Evolutionary conservation across 208 protist species (phyloP), one percentile per base, ranked within the genome.

Genomic region (Sergeia podlipaevii): DNA sequence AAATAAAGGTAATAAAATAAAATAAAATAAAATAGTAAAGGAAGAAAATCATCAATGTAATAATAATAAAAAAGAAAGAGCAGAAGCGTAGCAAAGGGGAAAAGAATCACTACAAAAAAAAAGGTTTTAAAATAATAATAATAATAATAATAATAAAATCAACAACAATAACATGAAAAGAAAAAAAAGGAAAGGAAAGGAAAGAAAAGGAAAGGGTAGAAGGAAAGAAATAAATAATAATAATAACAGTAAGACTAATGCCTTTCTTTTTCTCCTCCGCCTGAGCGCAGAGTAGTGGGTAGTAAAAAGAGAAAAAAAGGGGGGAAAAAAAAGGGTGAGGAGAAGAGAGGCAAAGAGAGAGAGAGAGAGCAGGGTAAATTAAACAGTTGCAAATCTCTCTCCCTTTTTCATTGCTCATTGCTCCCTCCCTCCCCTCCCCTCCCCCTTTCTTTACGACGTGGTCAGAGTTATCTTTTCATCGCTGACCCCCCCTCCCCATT

Each of bases 261-360:
- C n/a, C n/a, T n/a, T n/a, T n/a, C n/a, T n/a, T n/a, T n/a, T n/a
- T n/a, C n/a, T n/a, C n/a, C n/a, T n/a, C n/a, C n/a, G n/a, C n/a
- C n/a, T n/a, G n/a, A n/a, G n/a, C n/a, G n/a, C n/a, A n/a, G n/a
- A n/a, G n/a, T n/a, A n/a, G n/a, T n/a, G n/a, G n/a, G n/a, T n/a
- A n/a, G n/a, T n/a, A 15, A 62, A 26, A 26, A 56, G 50, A 33
- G 44, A 52, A 48, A 34, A 33, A 4, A 21, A 20, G 37, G n/a
- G 26, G 15, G 7, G 27, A 53, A 50, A 50, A 27, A 30, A 6
- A 7, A 50, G 13, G 44, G 18, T 32, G 44, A 50, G 33, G 24
- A 32, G 15, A 50, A 32, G 44, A 17, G 23, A 27, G 15, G 23
- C 11, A 27, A n/a, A 32, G 15, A 29, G 18, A 29, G n/a, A 23